Evolutionary conservation across 1,284 basidiomycete species (phyloP).

Genomic region (Leccinum griseonigrum): DNA sequence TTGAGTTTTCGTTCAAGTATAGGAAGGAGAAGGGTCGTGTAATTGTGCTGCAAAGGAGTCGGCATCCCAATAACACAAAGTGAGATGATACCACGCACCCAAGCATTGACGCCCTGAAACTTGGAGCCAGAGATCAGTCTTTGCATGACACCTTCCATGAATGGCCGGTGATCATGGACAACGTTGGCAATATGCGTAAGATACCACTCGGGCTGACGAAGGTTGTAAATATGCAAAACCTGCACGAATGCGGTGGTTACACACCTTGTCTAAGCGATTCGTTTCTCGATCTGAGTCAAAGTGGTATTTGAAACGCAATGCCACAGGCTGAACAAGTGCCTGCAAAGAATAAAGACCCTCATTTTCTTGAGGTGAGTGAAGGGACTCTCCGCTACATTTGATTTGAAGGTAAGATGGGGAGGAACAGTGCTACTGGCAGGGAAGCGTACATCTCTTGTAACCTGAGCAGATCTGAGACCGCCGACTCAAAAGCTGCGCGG

Average conservation of each 20-base stretch:
- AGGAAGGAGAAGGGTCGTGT: conserved; percentile 70
- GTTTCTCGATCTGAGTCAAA: conserved; percentile 88
- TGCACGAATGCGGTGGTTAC: neutral
- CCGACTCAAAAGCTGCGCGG: conserved; percentile 64
- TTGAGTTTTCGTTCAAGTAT: conserved; percentile 70
- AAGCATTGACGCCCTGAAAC: conserved; percentile 66
- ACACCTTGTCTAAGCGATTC: conserved; percentile 90
- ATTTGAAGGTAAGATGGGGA: neutral
- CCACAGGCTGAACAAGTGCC: conserved; percentile 82
- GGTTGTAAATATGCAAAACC: neutral
- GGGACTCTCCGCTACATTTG: conserved; percentile 51
- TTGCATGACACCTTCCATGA: conserved; percentile 79
- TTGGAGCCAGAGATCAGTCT: conserved; percentile 63
- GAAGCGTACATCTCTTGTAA: conserved; percentile 72
- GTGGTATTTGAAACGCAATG: conserved; percentile 92
- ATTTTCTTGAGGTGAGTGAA: conserved; percentile 31
- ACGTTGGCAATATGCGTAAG: conserved; percentile 88
- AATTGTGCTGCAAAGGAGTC: conserved; percentile 62
- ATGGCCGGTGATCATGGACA: conserved; percentile 75
- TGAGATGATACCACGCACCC: conserved; percentile 48
- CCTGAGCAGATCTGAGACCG: conserved; percentile 70
- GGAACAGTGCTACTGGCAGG: neutral
- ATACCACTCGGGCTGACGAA: conserved; percentile 89
- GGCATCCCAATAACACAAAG: conserved; percentile 2
- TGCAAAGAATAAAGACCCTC: conserved; percentile 77